These are phyloP conservation scores for Penicillium salamii DNA, from an alignment of 495 filamentous ascomycete genomes.

Conservation along the genomic window DNA sequence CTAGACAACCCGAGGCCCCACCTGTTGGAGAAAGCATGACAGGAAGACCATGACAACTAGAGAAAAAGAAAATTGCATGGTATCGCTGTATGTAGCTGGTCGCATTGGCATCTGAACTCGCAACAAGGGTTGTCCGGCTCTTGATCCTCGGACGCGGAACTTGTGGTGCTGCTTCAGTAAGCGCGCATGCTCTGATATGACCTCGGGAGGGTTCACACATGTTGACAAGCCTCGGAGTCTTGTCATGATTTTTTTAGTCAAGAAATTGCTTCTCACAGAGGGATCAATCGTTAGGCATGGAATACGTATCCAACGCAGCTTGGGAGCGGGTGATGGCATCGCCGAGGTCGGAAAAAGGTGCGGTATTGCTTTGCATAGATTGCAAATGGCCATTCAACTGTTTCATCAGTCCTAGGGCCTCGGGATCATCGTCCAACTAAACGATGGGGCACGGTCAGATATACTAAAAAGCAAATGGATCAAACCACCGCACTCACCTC, in stretches of 20 bases:
- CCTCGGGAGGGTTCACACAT: conserved; percentile 7
- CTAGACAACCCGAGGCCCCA: neutral
- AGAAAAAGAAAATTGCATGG: neutral
- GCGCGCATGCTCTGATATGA: too few species aligned
- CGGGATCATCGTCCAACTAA: conserved; percentile 42
- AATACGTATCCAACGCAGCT: conserved; percentile 47
- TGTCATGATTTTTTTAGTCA: too few species aligned
- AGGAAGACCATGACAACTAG: too few species aligned
- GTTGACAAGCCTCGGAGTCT: neutral
- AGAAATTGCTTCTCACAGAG: too few species aligned
- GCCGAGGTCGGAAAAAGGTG: conserved; percentile 48
- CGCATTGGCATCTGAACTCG: conserved; percentile 10
- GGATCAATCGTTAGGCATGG: conserved; percentile 30
- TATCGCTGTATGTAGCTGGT: conserved; percentile 1
- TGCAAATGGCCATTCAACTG: conserved; percentile 55
- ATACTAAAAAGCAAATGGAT: neutral
- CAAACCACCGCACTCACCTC: conserved; percentile 26
- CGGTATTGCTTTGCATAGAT: conserved; percentile 54
- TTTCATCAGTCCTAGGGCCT: conserved; percentile 31
- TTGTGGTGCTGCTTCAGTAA: neutral
- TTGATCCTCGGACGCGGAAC: neutral
- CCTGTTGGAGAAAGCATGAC: too few species aligned
- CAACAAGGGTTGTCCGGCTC: conserved; percentile 4
- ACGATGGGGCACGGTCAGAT: conserved; percentile 2
- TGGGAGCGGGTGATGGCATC: conserved; percentile 51